Base-by-base conservation (phyloP, 2,329 filamentous ascomycete species). In the Trichophyton rubrum region DNA sequence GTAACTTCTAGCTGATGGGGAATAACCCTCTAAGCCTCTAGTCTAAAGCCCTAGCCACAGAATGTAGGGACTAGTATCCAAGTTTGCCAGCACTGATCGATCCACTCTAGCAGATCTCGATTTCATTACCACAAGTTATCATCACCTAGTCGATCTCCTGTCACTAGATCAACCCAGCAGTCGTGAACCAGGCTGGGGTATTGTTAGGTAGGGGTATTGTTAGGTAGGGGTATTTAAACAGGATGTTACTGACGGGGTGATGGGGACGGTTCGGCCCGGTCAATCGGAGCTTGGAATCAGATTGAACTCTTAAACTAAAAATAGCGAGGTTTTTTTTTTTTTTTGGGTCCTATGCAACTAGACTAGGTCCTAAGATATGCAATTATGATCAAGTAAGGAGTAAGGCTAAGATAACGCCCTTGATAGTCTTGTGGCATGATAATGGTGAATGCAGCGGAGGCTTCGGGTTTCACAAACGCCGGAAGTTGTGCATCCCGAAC, bases 331-430 rank as follows among this genome's bases (percentile, higher is more conserved):
- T 55, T 33, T 41, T 43, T n/a, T 43, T 17, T 43, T 38, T 7
- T 6, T 7, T 17, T 8, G 8, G 33, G 40, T 43, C 40, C n/a
- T 55, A 55, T 55, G 51, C 51, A 55, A 35, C 30, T 20, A 55
- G 30, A 35, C 30, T 20, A 55, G 30, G 51, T 17, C 51, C 30
- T 55, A 33, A n/a, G 51, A 33, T 53, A n/a, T n/a, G 51, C 27
- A 27, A 20, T 55, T n/a, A 33, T 35, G 51, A 55, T 55, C 51
- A 55, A 55, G 51, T 20, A 55, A 55, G 51, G 33, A 55, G 27
- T 22, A 55, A 55, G 51, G 5, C n/a, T 33, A 55, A 20, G 33
- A 43, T 43, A 43, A 55, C 30, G 51, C 17, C 24, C 27, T 20
- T 55, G 51, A 27, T 35, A 13, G 11, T 20, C 24, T 15, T 35